Percentiles rank a stretch among this genome's conserved stretches.
These are phyloP conservation scores for Phytophthora niederhauseri DNA, from an alignment of 352 stramenopile species.

Conservation along the genomic window DNA sequence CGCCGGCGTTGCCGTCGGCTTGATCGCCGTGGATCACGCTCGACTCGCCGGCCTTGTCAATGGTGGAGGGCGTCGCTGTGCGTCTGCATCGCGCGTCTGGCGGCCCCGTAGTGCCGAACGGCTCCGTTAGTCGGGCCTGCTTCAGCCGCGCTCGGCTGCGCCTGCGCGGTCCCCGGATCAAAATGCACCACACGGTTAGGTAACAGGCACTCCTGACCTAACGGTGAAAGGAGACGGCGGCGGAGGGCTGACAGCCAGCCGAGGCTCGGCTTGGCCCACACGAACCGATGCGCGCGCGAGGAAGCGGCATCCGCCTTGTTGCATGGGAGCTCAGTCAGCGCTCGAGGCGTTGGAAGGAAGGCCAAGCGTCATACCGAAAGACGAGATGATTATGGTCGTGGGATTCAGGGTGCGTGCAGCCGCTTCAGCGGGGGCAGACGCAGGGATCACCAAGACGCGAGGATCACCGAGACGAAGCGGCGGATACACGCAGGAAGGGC, in stretches of 20 bases:
- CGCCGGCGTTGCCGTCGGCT: background rate
- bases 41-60: background rate
- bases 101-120: conserved; percentile 3
- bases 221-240: conserved; percentile 6
- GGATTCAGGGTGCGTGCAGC: conserved; percentile 14
- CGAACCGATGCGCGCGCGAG: background rate
- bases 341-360: too few species aligned
- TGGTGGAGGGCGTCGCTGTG: background rate
- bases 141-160: conserved; percentile 12
- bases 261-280: background rate
- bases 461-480: conserved; percentile 5
- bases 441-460: background rate
- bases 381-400: background rate
- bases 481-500: background rate
- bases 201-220: conserved; percentile 3
- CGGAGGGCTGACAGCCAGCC: background rate
- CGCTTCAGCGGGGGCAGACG: conserved; percentile 6
- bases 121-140: conserved; percentile 26
- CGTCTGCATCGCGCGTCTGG: conserved; percentile 8
- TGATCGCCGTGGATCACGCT: background rate
- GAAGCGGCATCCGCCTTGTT: background rate
- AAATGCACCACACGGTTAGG: conserved; percentile 27
- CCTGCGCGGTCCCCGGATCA: conserved; percentile 12
- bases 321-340: background rate
- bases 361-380: too few species aligned